These are phyloP conservation scores for Trichoderma breve DNA, from an alignment of 2,329 filamentous ascomycete species.

Conservation along the genomic window DNA sequence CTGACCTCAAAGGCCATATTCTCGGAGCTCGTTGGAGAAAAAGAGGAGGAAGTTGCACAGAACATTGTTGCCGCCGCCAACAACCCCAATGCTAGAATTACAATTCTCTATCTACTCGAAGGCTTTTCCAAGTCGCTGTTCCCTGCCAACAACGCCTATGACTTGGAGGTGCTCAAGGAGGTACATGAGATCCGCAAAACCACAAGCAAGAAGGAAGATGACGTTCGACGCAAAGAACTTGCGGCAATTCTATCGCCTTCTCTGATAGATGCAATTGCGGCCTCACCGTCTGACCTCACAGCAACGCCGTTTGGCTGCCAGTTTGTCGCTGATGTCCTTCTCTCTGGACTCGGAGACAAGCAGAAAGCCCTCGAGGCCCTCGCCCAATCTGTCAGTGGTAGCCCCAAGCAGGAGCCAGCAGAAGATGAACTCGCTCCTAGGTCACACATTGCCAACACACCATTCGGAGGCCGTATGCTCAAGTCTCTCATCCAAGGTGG, in stretches of 20 bases:
- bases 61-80: slow-evolving; percentile 64
- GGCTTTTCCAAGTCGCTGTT: slow-evolving; percentile 61
- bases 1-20: slow-evolving; percentile 83
- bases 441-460: slow-evolving; percentile 59
- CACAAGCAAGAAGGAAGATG: slow-evolving; percentile 91
- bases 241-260: slow-evolving; percentile 70
- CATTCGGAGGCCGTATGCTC: slow-evolving; percentile 75
- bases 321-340: slow-evolving; percentile 77
- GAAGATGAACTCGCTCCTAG: slow-evolving; percentile 42
- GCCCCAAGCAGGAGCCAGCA: slow-evolving; percentile 45
- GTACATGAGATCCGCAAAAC: slow-evolving; percentile 74
- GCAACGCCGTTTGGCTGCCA: slow-evolving; percentile 81
- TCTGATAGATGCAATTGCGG: slow-evolving; percentile 70
- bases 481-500: slow-evolving; percentile 90
- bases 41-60: slow-evolving; percentile 58
- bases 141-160: slow-evolving; percentile 59
- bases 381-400: slow-evolving; percentile 60
- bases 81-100: slow-evolving; percentile 61
- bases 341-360: slow-evolving; percentile 75
- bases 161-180: slow-evolving; percentile 71
- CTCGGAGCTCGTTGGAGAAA: slow-evolving; percentile 77
- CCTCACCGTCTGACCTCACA: slow-evolving; percentile 66
- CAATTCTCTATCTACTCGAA: slow-evolving; percentile 80
- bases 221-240: slow-evolving; percentile 72
- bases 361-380: slow-evolving; percentile 68